phyloP scores from a whole-genome alignment of 768 basidiomycete genomes.

The Phylloporus scabripes region DNA sequence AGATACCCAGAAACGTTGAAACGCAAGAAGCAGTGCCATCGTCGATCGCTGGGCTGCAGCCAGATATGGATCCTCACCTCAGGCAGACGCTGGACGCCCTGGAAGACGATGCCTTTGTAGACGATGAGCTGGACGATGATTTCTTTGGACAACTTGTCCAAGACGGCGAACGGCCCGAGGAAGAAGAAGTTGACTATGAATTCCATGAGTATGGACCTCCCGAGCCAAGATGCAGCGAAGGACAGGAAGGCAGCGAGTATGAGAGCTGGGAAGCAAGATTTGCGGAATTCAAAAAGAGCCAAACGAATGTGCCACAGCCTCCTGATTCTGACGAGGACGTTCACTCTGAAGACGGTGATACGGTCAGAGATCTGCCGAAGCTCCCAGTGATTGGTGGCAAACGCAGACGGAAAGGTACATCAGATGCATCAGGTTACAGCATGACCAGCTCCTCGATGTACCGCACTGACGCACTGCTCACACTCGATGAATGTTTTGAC shows the following conservation, averaged over 20 bases:
- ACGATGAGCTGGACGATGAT: slow-evolving; percentile 65
- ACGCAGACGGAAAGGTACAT: slow-evolving; percentile 64
- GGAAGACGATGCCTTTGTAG: slow-evolving; percentile 93
- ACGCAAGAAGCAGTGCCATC: slow-evolving; percentile 73
- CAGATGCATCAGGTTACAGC: slow-evolving; percentile 89
- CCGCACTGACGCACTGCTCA: slow-evolving; percentile 82
- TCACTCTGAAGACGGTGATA: slow-evolving; percentile 73
- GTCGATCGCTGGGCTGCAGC: slow-evolving; percentile 84
- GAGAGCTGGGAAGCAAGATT: slow-evolving; percentile 77
- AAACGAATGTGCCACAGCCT: slow-evolving; percentile 21
- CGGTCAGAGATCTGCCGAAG: slow-evolving; percentile 66
- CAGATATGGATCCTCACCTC: slow-evolving; percentile 94
- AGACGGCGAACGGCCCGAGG: slow-evolving; percentile 60
- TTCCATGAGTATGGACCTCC: slow-evolving; percentile 49
- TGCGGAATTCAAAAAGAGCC: slow-evolving; percentile 65
- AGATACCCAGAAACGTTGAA: slow-evolving; percentile 72
- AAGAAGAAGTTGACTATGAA: slow-evolving; percentile 60
- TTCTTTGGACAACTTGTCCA: slow-evolving; percentile 71
- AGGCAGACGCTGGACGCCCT: slow-evolving; percentile 90
- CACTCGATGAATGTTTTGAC: slow-evolving; percentile 91
- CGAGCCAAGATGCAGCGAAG: slow-evolving; percentile 17
- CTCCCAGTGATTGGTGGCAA: slow-evolving; percentile 78
- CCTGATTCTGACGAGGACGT: slow-evolving; percentile 47
- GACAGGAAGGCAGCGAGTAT: slow-evolving; percentile 26
- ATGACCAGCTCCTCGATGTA: slow-evolving; percentile 98